Base-by-base conservation (phyloP, 208 protist genomes). In the Trichomonas tenax region DNA sequence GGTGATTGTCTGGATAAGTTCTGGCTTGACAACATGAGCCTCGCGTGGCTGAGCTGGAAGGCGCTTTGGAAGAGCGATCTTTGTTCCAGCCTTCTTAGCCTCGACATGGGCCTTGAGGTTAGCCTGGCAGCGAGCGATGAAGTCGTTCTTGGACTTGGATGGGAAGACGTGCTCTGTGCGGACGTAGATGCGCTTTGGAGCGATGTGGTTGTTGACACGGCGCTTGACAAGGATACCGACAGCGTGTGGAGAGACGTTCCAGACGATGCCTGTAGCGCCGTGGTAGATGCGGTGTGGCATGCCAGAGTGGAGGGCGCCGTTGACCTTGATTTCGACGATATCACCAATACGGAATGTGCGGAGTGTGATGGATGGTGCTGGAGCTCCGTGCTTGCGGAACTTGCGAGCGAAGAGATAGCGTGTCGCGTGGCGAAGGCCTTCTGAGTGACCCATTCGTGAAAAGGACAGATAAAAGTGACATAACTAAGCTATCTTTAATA, bases 211-310 rank as follows among this genome's bases (percentile, higher is more conserved):
- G 96, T 98, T 97, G 97, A 99, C 98, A 86, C 95, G 98, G 98
- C 99, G 99, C 98, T 99, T 99, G 96, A 99, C 97, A 97, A 99
- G 98, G 58, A 99, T 99, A 98, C 99, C 99, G 82, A 99, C 97
- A 90, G 99, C 99, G 96, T 98, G 98, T 96, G 98, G 98, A 89
- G 99, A 99, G 51, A 99, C 98, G 98, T 99, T 99, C 99, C 98
- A 99, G 45, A 99, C 98, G 96, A 98, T 98, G 96, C 99, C 99
- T 96, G 99, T 99, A 97, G 98, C 99, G 96, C 99, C 99, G 97
- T 99, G 99, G 98, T 99, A 99, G 98, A 99, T 99, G 98, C 99
- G 99, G 98, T 99, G 98, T 95, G 99, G 99, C 99, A 99, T 99
- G 97, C 99, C 99, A 93, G 99, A 99, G 96, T 99, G 99, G 97